Base-by-base conservation (phyloP, 371 early-diverging fungal genomes). In the Circinella umbellata region DNA sequence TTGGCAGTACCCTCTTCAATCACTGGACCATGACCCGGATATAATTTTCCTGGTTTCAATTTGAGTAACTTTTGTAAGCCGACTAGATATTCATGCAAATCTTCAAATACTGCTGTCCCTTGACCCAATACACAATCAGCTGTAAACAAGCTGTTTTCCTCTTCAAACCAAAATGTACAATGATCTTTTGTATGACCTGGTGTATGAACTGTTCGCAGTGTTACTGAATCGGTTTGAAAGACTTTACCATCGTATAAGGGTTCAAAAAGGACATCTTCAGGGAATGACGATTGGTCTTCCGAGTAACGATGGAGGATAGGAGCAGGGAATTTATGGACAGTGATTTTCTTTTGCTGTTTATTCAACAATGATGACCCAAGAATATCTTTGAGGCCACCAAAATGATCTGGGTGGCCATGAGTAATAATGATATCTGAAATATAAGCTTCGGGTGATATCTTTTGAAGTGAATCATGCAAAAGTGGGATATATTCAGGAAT, bases 111-210 rank as follows among this genome's bases (percentile, higher is more conserved):
- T 6, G 94, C 86, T 0, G 93, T 89, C 0, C 95, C 95, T 57
- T 94, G 91, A 0, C 97, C 97, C 62, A 97, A 79, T 0, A 96
- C 86, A 69, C 89, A 89, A 73, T 97, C 97, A 0, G 94, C 96
- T 1, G 92, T 89, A 51, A 96, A 92, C 4, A 96, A 49, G 13
- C 85, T 85, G 20, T 87, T 67, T 63, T 94, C 95, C 74, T 94
- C 91, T 59, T 89, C 86, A 20, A 93, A 73, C 67, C 73, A 89
- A 69, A 96, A 89, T 4, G 88, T 79, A 61, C 91, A 84, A 72
- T 96, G 96, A 69, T 97, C 96, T 42, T 81, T 69, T 0, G 90
- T 88, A 71, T 97, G 97, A 0, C 97, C 97, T 0, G 96, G 95
- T 0, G 96, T 94, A 71, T 88, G 82, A 13, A 93, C 71, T 0